Evolutionary conservation across 495 filamentous ascomycete genomes (phyloP), one percentile per base, ranked within the genome.

Genomic region (Tetracladium setigerum): DNA sequence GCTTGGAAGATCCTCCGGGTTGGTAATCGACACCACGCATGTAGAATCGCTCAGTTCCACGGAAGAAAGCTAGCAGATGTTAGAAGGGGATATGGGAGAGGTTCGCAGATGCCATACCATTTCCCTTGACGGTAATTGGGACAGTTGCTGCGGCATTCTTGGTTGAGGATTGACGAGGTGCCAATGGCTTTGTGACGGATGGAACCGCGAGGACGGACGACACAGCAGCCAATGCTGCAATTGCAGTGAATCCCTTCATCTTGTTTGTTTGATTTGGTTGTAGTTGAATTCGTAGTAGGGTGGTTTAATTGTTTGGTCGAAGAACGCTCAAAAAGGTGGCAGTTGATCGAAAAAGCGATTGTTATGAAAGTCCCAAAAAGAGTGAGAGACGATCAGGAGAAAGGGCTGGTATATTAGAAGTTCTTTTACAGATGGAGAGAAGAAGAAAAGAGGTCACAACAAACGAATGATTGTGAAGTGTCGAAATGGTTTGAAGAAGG

Each of bases 21-120:
- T 95, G 90, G 67, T 95, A 96, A 73, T 95, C 91, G 53, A 97
- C 82, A 62, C 91, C 91, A 37, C 89, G 86, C 42, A 97, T 79
- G 64, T 96, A 96, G 78, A 95, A 97, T 50, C 91, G 83, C 10
- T 80, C 65, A 51, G 77, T 65, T 47, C 87, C 89, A 57, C 84
- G 74, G 73, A 89, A 96, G 77, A 96, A 95, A 42, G 91, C 56
- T 59, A 40, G 31, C 2, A 11, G 4, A 5, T 53, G 54, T 67
- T 53, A 68, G 56, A 27, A 27, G 22, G 22, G 7, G 7, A 27
- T 27, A 3, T 3, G 3, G 22, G 7, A 27, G 22, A 3, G 3
- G 7, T 27, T 27, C 22, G 22, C 22, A 27, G 44, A 15, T 12
- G 9, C 5, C 55, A 17, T 46, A 58, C 55, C 57, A 64, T 79